Conservation (phyloP, 371 early-diverging fungal species). For the Spiromyces aspiralis region DNA sequence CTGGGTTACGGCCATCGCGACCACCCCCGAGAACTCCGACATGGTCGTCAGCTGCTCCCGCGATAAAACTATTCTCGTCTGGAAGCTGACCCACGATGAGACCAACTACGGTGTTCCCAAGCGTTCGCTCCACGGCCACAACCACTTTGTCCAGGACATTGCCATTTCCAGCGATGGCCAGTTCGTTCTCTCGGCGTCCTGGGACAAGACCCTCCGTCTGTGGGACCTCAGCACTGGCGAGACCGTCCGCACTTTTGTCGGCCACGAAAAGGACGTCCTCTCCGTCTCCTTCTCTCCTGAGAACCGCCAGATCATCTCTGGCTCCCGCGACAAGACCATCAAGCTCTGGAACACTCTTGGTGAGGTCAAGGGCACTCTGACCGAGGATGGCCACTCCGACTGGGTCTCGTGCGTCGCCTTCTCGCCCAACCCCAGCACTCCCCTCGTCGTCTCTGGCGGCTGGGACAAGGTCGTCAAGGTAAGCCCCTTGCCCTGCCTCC, state of each 20-base stretch:
- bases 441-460: conserved; percentile 92
- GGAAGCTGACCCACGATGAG: conserved; percentile 87
- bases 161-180: conserved; percentile 95
- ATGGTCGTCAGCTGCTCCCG: conserved; percentile 85
- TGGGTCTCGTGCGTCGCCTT: conserved; percentile 98
- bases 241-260: conserved; percentile 91
- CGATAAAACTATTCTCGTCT: conserved; percentile 94
- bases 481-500: conserved; percentile 9
- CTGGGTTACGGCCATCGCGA: conserved; percentile 89
- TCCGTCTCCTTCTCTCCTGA: conserved; percentile 98
- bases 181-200: conserved; percentile 92
- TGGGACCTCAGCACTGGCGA: conserved; percentile 91
- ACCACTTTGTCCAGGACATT: conserved; percentile 95
- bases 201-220: conserved; percentile 97
- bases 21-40: conserved; percentile 80
- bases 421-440: conserved; percentile 96
- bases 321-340: conserved; percentile 95
- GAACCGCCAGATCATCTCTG: conserved; percentile 97
- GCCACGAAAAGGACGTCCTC: conserved; percentile 93
- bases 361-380: conserved; percentile 95
- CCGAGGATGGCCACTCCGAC: conserved; percentile 87
- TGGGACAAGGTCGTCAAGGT: conserved; percentile 99
- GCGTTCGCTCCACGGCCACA: conserved; percentile 80
- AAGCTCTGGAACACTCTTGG: conserved; percentile 99
- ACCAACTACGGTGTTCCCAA: conserved; percentile 81